A percentile compares a stretch with the other conserved stretches of the same genome.
phyloP scores from a whole-genome alignment of 2,329 filamentous ascomycete genomes.

The Scolecobasidium constrictum region DNA sequence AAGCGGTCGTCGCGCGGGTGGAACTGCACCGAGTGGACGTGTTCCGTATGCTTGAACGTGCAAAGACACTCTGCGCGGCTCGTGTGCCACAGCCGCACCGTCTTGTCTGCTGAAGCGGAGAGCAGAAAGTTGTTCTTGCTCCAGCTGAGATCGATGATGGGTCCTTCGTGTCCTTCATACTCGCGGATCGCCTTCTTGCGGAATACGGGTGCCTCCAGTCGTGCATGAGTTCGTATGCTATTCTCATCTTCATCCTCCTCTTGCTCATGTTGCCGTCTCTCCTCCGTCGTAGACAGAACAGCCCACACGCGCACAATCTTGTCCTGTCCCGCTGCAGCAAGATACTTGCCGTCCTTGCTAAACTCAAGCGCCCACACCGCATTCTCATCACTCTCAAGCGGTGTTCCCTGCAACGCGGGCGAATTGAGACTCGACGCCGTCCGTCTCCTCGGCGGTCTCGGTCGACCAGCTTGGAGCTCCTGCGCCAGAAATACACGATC shows the following conservation, averaged over 20 bases:
- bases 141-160: conserved; percentile 89
- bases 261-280: conserved; percentile 62
- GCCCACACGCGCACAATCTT: conserved; percentile 78
- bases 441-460: conserved; percentile 9
- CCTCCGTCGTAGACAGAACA: conserved; percentile 72
- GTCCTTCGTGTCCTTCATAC: conserved; percentile 72
- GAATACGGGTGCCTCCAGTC: conserved; percentile 85
- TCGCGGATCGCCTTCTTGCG: conserved; percentile 65
- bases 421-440: neutral
- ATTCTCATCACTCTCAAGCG: conserved; percentile 31
- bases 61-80: conserved; percentile 77
- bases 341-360: conserved; percentile 79
- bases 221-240: conserved; percentile 31
- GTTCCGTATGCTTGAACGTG: conserved; percentile 88
- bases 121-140: conserved; percentile 98
- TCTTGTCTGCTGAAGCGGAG: conserved; percentile 97
- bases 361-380: conserved; percentile 92
- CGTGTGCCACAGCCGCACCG: conserved; percentile 87
- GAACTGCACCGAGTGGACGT: conserved; percentile 89
- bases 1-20: conserved; percentile 93
- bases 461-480: conserved; percentile 44
- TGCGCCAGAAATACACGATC: conserved; percentile 85
- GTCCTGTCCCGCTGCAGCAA: conserved; percentile 89
- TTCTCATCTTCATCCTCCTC: conserved; percentile 59
- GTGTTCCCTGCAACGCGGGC: conserved; percentile 20